Evolutionary conservation across 768 basidiomycete species (phyloP), one percentile per base, ranked within the genome.

Genomic region (Pleurotus giganteus): DNA sequence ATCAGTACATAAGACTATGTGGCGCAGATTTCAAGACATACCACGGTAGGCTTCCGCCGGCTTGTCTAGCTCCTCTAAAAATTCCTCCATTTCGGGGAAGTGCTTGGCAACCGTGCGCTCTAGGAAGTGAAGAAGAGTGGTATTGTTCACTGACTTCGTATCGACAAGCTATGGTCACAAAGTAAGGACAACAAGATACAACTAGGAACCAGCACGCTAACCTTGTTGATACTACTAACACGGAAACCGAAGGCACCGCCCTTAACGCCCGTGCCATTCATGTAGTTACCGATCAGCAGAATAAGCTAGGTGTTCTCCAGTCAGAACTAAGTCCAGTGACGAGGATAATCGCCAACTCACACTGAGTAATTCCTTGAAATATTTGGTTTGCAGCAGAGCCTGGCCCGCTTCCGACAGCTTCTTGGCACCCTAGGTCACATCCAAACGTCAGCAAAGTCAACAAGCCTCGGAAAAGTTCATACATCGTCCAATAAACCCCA

Each of bases 191-290:
- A 24, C 9, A 24, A 50, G 24, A 29, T 34, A 19, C n/a, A 11
- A 11, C 24, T 11, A 4, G 31, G 21, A 31, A 6, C 15, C 24
- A 13, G 37, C 31, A 28, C 24, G 31, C 73, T 58, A 63, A 87
- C 94, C 80, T 94, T 94, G 74, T 99, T 98, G 71, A 99, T 95
- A 69, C 94, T 96, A 72, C 92, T 94, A 50, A 98, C 85, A 63
- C 90, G 85, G 82, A 99, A 99, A 56, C 96, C 96, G 62, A 91
- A 96, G 1, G 97, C 97, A 28, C 95, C 95, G 53, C 96, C 96
- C 68, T 96, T 97, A 63, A 93, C 81, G 52, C 95, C 94, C 51
- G 93, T 89, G 4, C 94, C 93, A 66, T 99, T 99, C 88, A 98
- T 94, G 69, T 94, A 99, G 68, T 99, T 99, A 39, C 96, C 96